Evolutionary conservation across 2,329 filamentous ascomycete genomes (phyloP), one percentile per base, ranked within the genome.

Genomic region (Fusarium virguliforme): DNA sequence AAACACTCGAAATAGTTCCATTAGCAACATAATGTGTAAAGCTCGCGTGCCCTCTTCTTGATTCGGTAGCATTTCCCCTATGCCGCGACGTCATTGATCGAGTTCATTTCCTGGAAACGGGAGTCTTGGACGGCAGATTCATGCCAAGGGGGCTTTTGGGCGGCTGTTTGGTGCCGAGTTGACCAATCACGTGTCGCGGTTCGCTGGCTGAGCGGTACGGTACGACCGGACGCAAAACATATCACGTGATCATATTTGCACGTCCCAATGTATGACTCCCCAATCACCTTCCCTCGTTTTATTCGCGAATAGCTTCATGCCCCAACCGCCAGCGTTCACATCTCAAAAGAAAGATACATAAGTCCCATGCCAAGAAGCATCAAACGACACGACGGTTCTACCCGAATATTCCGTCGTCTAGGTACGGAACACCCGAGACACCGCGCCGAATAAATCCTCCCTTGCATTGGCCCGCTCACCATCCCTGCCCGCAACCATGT

Each of bases 131-230:
- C 69, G 69, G 69, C 69, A 72, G 65, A 64, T 48, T 70, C 22
- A 50, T 72, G 69, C 69, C 69, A 69, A 72, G 69, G 43, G 48
- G 68, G 59, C 59, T 62, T 30, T 15, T 32, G 30, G 12, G 34
- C 69, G 69, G 69, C 69, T 72, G 35, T n/a, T 72, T 64, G 51
- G 37, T 72, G 56, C 69, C 69, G 65, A 50, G 30, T 9, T 30
- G 9, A 7, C 69, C 70, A 72, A 72, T 72, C 59, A 57, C 9
- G 13, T 8, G 10, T 26, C 6, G 18, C 4, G 2, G 1, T 13
- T 8, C 12, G 13, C 4, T 18, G 15, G 28, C 18, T 9, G 34
- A 41, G 18, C 9, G 18, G 51, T 18, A 26, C 38, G 30, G 43
- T 18, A 18, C 18, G 18, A 18, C 18, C 18, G 18, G 18, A 18